Evolutionary conservation across 352 stramenopile species (phyloP).

Genomic region (Phytopythium aichiense): DNA sequence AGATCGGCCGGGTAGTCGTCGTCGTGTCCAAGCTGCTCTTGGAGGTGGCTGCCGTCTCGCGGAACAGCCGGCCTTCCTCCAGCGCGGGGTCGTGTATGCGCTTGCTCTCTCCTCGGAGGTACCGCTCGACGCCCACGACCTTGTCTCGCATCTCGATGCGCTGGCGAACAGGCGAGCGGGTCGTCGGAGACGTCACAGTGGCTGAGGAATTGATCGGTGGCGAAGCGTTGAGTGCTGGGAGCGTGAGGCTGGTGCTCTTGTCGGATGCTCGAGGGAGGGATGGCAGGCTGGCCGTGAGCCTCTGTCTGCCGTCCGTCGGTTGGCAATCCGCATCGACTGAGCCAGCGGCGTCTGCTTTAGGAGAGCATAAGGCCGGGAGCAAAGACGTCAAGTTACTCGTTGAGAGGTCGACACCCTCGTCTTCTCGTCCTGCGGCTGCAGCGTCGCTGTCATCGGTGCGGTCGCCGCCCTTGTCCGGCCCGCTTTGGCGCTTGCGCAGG

Average conservation of each 20-base stretch:
- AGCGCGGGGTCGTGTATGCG: conserved; percentile 32
- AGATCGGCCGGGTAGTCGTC: neutral
- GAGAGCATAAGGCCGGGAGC: neutral
- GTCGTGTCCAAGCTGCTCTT: neutral
- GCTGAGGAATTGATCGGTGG: conserved; percentile 5
- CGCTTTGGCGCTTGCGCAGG: conserved; percentile 18
- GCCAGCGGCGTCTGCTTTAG: neutral
- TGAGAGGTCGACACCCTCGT: neutral
- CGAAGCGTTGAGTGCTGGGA: neutral
- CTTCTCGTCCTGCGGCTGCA: neutral
- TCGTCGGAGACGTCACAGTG: neutral
- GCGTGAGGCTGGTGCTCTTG: conserved; percentile 4
- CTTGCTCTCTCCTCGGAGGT: conserved; percentile 54
- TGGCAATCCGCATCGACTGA: too few species aligned
- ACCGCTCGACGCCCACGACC: conserved; percentile 50
- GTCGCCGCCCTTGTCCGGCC: conserved; percentile 2
- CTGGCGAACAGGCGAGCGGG: conserved; percentile 8
- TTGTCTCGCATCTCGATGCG: conserved; percentile 20
- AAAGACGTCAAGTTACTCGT: neutral
- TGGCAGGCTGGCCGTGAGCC: conserved; percentile 15
- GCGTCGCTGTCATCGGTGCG: neutral
- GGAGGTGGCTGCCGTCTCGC: neutral
- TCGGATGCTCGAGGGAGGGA: conserved; percentile 12
- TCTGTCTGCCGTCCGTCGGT: neutral
- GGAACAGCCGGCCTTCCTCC: conserved; percentile 41